These are phyloP conservation scores for Aurifilum marmelostoma DNA, from an alignment of 2,329 filamentous ascomycete species.

Conservation along the genomic window DNA sequence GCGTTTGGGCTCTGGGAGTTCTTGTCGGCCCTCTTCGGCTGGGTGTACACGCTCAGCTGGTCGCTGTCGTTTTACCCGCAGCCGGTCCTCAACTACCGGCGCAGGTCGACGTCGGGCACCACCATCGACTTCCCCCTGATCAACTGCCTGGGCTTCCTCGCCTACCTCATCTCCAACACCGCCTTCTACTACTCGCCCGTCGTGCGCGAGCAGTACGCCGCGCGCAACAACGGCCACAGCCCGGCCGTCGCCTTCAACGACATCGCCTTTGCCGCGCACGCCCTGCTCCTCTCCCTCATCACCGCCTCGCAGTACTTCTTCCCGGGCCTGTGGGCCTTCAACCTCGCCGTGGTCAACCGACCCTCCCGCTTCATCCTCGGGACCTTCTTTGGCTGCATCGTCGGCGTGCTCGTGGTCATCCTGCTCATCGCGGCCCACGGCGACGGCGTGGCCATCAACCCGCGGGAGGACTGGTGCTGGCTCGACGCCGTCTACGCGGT, in stretches of 20 bases:
- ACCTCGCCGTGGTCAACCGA: constrained; percentile 57
- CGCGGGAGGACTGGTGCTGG: constrained; percentile 58
- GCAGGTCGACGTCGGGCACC: constrained; percentile 78
- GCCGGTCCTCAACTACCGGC: constrained; percentile 75
- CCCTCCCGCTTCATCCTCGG: constrained; percentile 66
- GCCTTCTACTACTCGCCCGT: constrained; percentile 78
- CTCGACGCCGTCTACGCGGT: constrained; percentile 69
- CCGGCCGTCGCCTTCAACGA: constrained; percentile 92
- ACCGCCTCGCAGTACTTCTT: constrained; percentile 79
- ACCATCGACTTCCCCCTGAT: constrained; percentile 86
- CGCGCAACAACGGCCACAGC: constrained; percentile 72
- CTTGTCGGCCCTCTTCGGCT: constrained; percentile 67
- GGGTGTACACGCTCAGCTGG: constrained; percentile 79
- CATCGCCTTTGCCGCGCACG: constrained; percentile 84
- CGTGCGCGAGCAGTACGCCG: constrained; percentile 82
- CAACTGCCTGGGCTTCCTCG: constrained; percentile 71
- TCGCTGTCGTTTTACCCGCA: constrained; percentile 93
- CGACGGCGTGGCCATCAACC: constrained; percentile 34
- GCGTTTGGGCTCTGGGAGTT: constrained; percentile 46
- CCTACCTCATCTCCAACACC: constrained; percentile 75
- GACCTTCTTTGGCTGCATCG: constrained; percentile 69
- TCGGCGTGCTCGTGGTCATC: constrained; percentile 59
- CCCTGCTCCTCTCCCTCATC: constrained; percentile 70
- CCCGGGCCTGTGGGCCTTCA: constrained; percentile 75
- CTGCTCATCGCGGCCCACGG: constrained; percentile 48